Base-by-base conservation (phyloP, 2,329 filamentous ascomycete species). In the Botryosphaeria dothidea region DNA sequence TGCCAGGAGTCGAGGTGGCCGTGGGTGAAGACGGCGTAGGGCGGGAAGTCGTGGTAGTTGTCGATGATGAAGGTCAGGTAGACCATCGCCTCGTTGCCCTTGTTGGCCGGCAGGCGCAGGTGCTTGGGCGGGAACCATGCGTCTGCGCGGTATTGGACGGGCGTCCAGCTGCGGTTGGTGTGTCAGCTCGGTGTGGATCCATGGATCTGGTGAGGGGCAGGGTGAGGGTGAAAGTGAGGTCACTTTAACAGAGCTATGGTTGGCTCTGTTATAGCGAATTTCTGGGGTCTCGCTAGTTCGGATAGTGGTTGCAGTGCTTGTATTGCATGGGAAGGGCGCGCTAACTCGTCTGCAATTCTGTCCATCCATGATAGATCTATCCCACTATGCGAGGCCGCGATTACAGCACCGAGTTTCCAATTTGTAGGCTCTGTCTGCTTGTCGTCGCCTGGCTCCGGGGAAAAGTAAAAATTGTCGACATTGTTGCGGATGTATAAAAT, bases 51-150 rank as follows among this genome's bases (percentile, higher is more conserved):
- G 49, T 63, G 25, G 45, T 66, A 66, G 60, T 69, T 46, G 29
- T 63, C 63, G 34, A 69, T 67, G 52, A 68, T 68, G 61, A 63
- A 69, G 19, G 64, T 64, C 4, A 69, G 62, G 49, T 69, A 69
- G 31, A 64, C 60, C 64, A 66, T 68, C 4, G 67, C 68, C 51
- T 69, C 68, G 45, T 65, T 64, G n/a, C 67, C 68, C 52, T 68
- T 68, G 65, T 68, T 67, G 17, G 23, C 17, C 4, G 68, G 66
- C 25, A 68, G 60, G 36, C 25, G 27, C 6, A 67, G 60, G 11
- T 56, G 25, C 15, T 62, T 56, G 4, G 66, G 66, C n/a, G 67
- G 66, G 15, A 34, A 54, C 9, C 61, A 61, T 17, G 52, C 56
- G 49, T 67, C 63, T 27, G 48, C 56, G 31, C 17, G 52, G 54